Percentiles rank a stretch among this genome's conserved stretches.
phyloP scores from a whole-genome alignment of 345 rosid species.

The Populus alba region DNA sequence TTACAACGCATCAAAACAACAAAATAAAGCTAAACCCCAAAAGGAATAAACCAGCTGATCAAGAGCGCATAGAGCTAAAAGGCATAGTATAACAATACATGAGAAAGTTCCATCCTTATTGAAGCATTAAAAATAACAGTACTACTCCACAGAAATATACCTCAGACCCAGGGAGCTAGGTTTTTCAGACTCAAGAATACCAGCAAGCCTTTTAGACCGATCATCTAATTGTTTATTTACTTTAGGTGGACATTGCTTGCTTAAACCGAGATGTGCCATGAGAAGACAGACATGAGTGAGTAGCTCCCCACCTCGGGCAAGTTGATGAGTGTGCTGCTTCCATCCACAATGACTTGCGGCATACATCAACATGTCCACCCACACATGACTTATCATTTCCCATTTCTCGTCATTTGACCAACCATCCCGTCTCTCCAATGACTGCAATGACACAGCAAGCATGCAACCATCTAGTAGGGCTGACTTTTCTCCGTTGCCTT shows the following conservation, averaged over 20 bases:
- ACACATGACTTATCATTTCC: background rate
- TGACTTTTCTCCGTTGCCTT: background rate
- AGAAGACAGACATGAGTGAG: background rate
- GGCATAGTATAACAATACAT: too few relatives aligned
- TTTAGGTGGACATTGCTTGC: background rate
- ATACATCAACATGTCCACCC: background rate
- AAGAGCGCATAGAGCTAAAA: too few relatives aligned
- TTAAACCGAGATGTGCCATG: background rate
- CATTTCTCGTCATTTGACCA: background rate
- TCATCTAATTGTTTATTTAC: accelerated
- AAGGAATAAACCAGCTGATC: too few relatives aligned
- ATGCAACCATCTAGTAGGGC: background rate
- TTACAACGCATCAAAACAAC: too few relatives aligned
- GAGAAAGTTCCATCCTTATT: too few relatives aligned
- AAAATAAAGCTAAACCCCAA: too few relatives aligned
- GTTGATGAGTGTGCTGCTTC: background rate
- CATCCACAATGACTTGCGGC: background rate
- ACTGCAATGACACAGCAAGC: background rate
- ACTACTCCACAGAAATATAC: too few relatives aligned
- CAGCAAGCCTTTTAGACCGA: accelerated
- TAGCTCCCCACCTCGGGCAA: background rate
- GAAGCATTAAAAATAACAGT: too few relatives aligned
- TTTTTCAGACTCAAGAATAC: too few relatives aligned
- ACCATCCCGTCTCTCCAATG: background rate
- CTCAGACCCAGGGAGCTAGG: background rate